These are phyloP conservation scores for Cymbopogon flexuosus DNA, from an alignment of 202 grass and related monocot genomes.

Conservation along the genomic window DNA sequence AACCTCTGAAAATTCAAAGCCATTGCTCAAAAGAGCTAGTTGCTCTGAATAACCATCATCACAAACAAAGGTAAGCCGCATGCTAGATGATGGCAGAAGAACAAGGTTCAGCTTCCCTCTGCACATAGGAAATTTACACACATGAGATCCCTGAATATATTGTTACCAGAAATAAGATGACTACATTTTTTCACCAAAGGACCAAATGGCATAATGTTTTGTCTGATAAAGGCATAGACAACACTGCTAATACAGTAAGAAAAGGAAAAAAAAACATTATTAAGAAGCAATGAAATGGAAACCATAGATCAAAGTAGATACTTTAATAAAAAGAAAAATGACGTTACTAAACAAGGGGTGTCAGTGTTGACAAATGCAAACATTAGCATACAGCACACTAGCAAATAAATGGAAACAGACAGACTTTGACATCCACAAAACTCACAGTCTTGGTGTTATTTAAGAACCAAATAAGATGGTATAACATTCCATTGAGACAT, in stretches of 20 bases:
- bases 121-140: slow-evolving; percentile 33
- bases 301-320: background rate
- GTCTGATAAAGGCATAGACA: background rate
- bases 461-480: background rate
- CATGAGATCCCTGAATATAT: slow-evolving; percentile 28
- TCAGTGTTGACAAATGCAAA: background rate
- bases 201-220: slow-evolving; percentile 2
- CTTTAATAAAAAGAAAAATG: background rate
- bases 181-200: background rate
- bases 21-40: slow-evolving; percentile 52
- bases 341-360: background rate
- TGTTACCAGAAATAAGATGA: slow-evolving; percentile 6
- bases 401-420: background rate
- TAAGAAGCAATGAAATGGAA: background rate
- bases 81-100: slow-evolving; percentile 69
- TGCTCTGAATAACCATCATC: slow-evolving; percentile 70
- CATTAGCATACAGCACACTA: too few relatives aligned
- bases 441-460: background rate
- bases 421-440: background rate
- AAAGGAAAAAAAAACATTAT: background rate
- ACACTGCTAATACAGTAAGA: background rate
- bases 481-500: too few relatives aligned
- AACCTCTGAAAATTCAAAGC: slow-evolving; percentile 41
- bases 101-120: slow-evolving; percentile 78
- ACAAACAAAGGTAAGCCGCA: slow-evolving; percentile 61